Conservation (phyloP, 2,329 filamentous ascomycete species). For the Purpureocillium takamizusanense region DNA sequence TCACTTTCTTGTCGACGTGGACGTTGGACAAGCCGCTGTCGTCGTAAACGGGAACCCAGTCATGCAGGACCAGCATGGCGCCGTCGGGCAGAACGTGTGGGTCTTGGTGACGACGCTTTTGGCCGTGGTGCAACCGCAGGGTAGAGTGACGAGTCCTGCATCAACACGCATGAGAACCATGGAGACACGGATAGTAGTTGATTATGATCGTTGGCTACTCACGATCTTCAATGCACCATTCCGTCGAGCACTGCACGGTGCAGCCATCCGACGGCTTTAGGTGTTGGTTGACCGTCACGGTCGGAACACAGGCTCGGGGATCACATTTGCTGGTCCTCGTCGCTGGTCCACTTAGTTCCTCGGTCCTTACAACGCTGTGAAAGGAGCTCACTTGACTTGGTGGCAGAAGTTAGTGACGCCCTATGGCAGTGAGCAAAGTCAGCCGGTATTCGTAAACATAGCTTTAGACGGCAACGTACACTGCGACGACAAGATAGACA, state of each 20-base stretch:
- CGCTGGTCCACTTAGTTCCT: not conserved
- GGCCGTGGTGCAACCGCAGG: conserved; percentile 10
- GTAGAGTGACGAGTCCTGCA: conserved; percentile 9
- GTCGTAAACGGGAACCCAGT: conserved; percentile 7
- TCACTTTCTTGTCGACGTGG: not conserved
- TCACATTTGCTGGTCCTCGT: not conserved
- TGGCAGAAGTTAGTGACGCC: not conserved
- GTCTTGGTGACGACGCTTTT: conserved; percentile 8
- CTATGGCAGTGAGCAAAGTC: too few relatives aligned
- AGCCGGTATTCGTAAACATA: too few relatives aligned
- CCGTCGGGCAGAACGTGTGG: conserved; percentile 7
- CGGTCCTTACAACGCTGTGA: too few relatives aligned
- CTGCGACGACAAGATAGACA: not conserved
- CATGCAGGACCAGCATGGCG: conserved; percentile 7
- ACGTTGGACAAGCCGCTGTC: conserved; percentile 4
- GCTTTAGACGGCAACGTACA: not conserved
- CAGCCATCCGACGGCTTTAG: conserved; percentile 5
- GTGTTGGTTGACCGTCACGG: conserved; percentile 8
- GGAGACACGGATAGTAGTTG: too few relatives aligned
- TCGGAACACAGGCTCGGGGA: conserved; percentile 6
- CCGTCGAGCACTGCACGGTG: conserved; percentile 7
- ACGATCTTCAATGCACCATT: conserved; percentile 10
- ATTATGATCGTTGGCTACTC: too few relatives aligned
- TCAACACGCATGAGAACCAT: too few relatives aligned
- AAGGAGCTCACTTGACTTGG: too few relatives aligned